Evolutionary conservation across 495 filamentous ascomycete species (phyloP).

Genomic region (Tuber aestivum): DNA sequence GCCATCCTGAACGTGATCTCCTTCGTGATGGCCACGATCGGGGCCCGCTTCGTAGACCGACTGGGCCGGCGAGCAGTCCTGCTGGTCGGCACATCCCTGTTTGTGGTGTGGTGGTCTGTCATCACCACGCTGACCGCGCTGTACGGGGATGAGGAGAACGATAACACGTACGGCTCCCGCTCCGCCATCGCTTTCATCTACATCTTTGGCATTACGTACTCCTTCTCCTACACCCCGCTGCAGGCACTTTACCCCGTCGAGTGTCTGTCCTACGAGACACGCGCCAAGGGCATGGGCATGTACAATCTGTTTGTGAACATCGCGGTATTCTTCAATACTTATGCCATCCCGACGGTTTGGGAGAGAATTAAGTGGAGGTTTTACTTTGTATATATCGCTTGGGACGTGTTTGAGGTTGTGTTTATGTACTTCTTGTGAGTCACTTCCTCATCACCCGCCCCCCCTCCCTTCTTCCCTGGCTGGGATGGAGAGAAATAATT

Average conservation of each 20-base stretch:
- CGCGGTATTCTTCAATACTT: slow-evolving; percentile 58
- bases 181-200: slow-evolving; percentile 42
- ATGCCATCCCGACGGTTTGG: slow-evolving; percentile 45
- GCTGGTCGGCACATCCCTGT: slow-evolving; percentile 54
- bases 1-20: slow-evolving; percentile 61
- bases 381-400: slow-evolving; percentile 42
- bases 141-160: slow-evolving; percentile 41
- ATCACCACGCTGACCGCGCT: slow-evolving; percentile 50
- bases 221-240: slow-evolving; percentile 40
- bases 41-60: slow-evolving; percentile 61
- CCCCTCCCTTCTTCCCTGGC: not conserved
- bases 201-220: slow-evolving; percentile 42
- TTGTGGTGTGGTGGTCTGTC: slow-evolving; percentile 53
- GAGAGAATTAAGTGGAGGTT: slow-evolving; percentile 39
- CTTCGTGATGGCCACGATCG: slow-evolving; percentile 60
- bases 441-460: not conserved
- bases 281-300: slow-evolving; percentile 61
- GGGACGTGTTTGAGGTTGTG: slow-evolving; percentile 40
- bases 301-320: slow-evolving; percentile 54
- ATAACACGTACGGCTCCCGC: slow-evolving; percentile 48
- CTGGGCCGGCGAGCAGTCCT: slow-evolving; percentile 60
- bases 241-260: slow-evolving; percentile 68
- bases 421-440: slow-evolving; percentile 42
- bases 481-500: not conserved
- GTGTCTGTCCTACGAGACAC: slow-evolving; percentile 56